These are phyloP conservation scores for Stevia rebaudiana DNA, from an alignment of 140 eudicot genomes.

Conservation along the genomic window DNA sequence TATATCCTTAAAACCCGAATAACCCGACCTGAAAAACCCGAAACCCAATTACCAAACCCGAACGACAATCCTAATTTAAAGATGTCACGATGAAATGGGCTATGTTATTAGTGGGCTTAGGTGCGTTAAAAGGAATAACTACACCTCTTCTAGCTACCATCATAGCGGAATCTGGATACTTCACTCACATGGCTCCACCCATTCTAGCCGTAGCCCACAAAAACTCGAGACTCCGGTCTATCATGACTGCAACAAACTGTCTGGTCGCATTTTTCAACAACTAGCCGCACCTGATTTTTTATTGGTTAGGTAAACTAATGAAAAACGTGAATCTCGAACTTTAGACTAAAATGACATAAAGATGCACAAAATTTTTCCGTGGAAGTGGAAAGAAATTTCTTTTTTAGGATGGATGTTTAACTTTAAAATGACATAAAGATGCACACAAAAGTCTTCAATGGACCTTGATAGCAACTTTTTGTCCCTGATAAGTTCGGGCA, in stretches of 20 bases:
- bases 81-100: slow-evolving; percentile 56
- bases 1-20: too few species aligned
- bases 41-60: too few species aligned
- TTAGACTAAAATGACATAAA: too few species aligned
- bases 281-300: slow-evolving; percentile 35
- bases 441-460: too few species aligned
- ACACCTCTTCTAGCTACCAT: slow-evolving; percentile 35
- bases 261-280: slow-evolving; percentile 40
- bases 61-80: too few species aligned
- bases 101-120: slow-evolving; percentile 38
- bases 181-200: slow-evolving; percentile 55
- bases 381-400: too few species aligned
- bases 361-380: too few species aligned
- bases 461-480: slow-evolving; percentile 96
- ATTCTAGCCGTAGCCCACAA: slow-evolving; percentile 34
- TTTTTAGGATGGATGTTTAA: too few species aligned
- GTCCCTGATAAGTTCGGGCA: slow-evolving; percentile 74
- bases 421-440: too few species aligned
- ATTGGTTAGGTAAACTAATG: too few species aligned
- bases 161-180: slow-evolving; percentile 45
- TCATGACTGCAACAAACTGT: slow-evolving; percentile 32
- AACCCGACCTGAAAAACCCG: too few species aligned
- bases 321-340: too few species aligned
- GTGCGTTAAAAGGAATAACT: slow-evolving; percentile 51
- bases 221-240: slow-evolving; percentile 38